Conservation (phyloP, 192 early-diverging fungal species). For the Thoreauomyces humboldtii region DNA sequence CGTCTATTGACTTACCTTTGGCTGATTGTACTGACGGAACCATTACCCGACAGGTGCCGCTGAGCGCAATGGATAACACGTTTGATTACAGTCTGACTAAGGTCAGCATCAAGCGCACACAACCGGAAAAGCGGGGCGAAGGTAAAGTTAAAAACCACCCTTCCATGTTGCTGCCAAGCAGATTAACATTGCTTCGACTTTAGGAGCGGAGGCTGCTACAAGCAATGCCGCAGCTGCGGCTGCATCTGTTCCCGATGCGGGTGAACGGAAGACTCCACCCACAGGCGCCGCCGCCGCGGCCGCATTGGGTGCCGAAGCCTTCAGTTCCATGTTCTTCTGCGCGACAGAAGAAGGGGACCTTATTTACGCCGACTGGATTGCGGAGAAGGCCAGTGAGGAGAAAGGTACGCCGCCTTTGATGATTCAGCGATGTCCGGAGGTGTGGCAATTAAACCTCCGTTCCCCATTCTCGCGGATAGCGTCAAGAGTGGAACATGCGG, state of each 20-base stretch:
- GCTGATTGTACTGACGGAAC: too few relatives aligned
- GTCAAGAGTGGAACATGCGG: constrained; percentile 52
- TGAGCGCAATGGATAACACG: constrained; percentile 60
- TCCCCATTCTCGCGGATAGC: constrained; percentile 13
- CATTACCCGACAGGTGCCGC: constrained; percentile 47
- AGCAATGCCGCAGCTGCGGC: too few relatives aligned
- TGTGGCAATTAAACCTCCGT: constrained; percentile 2
- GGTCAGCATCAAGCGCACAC: constrained; percentile 35
- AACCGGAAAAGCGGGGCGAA: background rate
- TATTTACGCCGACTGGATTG: constrained; percentile 58
- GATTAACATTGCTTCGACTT: too few relatives aligned
- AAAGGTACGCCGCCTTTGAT: constrained; percentile 40
- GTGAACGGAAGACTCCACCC: too few relatives aligned
- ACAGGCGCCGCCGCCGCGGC: too few relatives aligned
- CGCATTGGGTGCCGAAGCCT: constrained; percentile 14
- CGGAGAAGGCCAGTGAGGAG: constrained; percentile 57
- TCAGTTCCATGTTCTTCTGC: constrained; percentile 53
- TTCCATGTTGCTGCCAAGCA: too few relatives aligned
- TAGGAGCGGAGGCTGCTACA: too few relatives aligned
- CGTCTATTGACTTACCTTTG: background rate
- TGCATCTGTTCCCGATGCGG: too few relatives aligned
- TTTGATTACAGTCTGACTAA: constrained; percentile 63
- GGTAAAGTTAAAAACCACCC: constrained; percentile 18
- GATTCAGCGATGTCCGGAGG: background rate
- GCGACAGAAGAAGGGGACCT: constrained; percentile 66